A percentile compares a stretch with the other conserved stretches of the same genome.
Evolutionary conservation across 2,329 filamentous ascomycete species (phyloP).

Genomic region (Colletotrichum musae): DNA sequence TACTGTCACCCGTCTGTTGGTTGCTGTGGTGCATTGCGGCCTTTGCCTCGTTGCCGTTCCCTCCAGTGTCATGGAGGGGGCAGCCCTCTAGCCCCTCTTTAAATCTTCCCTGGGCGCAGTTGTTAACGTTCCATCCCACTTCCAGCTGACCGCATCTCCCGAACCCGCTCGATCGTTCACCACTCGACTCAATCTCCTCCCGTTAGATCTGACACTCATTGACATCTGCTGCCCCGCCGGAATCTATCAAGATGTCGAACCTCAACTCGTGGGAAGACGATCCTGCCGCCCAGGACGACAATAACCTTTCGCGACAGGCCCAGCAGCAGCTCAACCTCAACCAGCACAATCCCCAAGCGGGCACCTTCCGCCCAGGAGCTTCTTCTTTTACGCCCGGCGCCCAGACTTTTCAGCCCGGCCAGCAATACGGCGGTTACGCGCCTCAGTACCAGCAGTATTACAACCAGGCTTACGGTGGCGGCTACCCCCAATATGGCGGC

Average conservation of each 20-base stretch:
- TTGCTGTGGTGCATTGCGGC: slow-evolving; percentile 1
- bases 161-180: slow-evolving; percentile 10
- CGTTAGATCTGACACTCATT: slow-evolving; percentile 8
- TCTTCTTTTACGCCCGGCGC: slow-evolving; percentile 82
- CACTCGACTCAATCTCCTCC: slow-evolving; percentile 11
- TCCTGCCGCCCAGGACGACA: slow-evolving; percentile 81
- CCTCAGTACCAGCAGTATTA: slow-evolving; percentile 70
- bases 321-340: slow-evolving; percentile 84
- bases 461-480: slow-evolving; percentile 62
- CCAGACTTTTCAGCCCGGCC: slow-evolving; percentile 79
- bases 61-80: not conserved
- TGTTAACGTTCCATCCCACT: slow-evolving; percentile 38
- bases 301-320: slow-evolving; percentile 82
- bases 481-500: slow-evolving; percentile 70
- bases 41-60: not conserved
- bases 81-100: slow-evolving; percentile 38
- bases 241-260: slow-evolving; percentile 77
- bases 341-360: slow-evolving; percentile 61
- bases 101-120: slow-evolving; percentile 39
- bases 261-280: slow-evolving; percentile 97
- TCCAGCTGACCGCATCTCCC: slow-evolving; percentile 37
- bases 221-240: slow-evolving; percentile 21
- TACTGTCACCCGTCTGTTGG: not conserved
- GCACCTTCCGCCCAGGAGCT: slow-evolving; percentile 64
- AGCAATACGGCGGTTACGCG: slow-evolving; percentile 72